Base-by-base conservation (phyloP, 768 basidiomycete genomes). In the Rhodosporidiobolus sp. region DNA sequence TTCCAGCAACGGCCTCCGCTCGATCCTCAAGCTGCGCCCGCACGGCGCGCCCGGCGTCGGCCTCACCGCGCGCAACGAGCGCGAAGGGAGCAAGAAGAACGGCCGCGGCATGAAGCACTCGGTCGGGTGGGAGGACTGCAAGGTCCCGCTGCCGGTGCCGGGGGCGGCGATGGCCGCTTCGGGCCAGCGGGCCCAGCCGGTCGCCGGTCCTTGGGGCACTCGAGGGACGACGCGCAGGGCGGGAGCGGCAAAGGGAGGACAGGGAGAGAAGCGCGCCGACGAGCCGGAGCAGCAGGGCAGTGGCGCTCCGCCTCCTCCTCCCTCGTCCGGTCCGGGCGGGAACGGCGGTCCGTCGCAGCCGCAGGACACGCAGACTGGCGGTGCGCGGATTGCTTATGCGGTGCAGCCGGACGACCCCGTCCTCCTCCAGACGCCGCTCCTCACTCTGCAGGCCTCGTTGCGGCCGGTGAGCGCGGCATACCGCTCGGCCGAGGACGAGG, bases 91-190 rank as follows among this genome's bases (percentile, higher is more conserved):
- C 22, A 45, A 45, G 22, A 26, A 50, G 54, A 75, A 75, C 52
- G 69, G 66, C 14, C 45, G 73, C 16, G 65, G 74, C 11, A 45
- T 66, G 63, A 71, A 58, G 55, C 74, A 75, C 53, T 38, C 46
- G 9, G 43, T 65, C 8, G 59, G 59, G 8, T 75, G 66, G 58
- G 69, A 67, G 4, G 73, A 74, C 49, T n/a, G 46, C 24, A 50
- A 46, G 56, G 16, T 28, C 1, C 12, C 28, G 32, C 50, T n/a
- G 38, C 54, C 22, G 30, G 30, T 43, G 6, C 38, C 17, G 35
- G 48, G 6, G 2, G 22, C 19, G 58, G 32, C 30, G 12, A 58
- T 20, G 30, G 55, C 38, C 19, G 9, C 53, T 20, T 4, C 1
- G 9, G 22, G 24, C 20, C 16, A 11, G 28, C 30, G 20, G 30